phyloP scores from a whole-genome alignment of 768 basidiomycete species.

The Exsudoporus frostii region DNA sequence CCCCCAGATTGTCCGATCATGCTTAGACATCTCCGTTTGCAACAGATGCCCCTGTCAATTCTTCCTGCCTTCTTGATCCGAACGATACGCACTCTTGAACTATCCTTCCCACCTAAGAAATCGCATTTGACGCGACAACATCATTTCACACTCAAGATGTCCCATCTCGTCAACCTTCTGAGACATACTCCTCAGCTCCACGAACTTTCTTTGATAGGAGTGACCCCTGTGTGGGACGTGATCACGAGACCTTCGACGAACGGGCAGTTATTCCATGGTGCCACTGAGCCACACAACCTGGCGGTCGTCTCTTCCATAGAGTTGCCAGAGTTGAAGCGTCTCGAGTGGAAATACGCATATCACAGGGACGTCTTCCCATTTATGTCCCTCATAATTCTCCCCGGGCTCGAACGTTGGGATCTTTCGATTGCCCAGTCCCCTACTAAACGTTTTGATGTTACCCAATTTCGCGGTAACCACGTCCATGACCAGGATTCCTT shows the following conservation, averaged over 20 bases:
- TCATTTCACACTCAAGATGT: conserved; percentile 38
- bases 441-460: conserved; percentile 26
- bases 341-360: conserved; percentile 49
- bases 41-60: conserved; percentile 40
- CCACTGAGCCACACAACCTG: conserved; percentile 4
- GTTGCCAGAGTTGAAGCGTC: conserved; percentile 38
- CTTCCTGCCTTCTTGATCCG: conserved; percentile 37
- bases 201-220: conserved; percentile 41
- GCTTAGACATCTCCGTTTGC: conserved; percentile 38
- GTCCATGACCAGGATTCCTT: conserved; percentile 28
- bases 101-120: conserved; percentile 37
- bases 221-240: conserved; percentile 40
- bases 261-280: conserved; percentile 5
- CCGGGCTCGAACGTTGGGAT: conserved; percentile 43
- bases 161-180: conserved; percentile 38
- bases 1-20: neutral
- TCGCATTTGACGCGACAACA: conserved; percentile 16
- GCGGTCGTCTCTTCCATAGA: conserved; percentile 23
- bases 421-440: conserved; percentile 39
- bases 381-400: conserved; percentile 39
- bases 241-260: conserved; percentile 9
- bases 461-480: conserved; percentile 32
- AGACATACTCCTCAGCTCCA: conserved; percentile 38
- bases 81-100: conserved; percentile 41
- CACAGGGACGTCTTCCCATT: conserved; percentile 42